Evolutionary conservation across 352 stramenopile genomes (phyloP).

Genomic region (Pythium apleroticum): DNA sequence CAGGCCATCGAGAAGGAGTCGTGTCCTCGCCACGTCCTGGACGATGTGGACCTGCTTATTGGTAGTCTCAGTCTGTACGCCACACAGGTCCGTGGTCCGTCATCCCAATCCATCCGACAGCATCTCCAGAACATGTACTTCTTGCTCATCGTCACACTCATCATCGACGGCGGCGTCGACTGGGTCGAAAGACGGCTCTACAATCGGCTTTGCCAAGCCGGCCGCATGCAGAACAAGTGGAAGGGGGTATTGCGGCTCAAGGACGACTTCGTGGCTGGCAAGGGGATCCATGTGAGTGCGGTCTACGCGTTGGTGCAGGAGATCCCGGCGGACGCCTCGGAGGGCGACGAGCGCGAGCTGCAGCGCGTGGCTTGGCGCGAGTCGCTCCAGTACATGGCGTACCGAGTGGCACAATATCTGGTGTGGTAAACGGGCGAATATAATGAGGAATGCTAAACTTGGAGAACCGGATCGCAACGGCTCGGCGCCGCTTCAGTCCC

Average conservation of each 20-base stretch:
- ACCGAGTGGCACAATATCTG: conserved; percentile 31
- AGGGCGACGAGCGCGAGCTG: conserved; percentile 9
- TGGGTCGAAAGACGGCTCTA: conserved; percentile 45
- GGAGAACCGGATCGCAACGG: background rate
- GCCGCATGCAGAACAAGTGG: conserved; percentile 39
- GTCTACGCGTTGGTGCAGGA: conserved; percentile 37
- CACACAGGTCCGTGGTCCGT: background rate
- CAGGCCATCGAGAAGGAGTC: conserved; percentile 2
- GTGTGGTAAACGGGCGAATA: conserved; percentile 27
- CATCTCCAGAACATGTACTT: conserved; percentile 48
- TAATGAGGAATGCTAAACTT: no score
- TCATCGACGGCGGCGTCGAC: conserved; percentile 49
- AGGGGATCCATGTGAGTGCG: conserved; percentile 35
- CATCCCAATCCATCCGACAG: conserved; percentile 16
- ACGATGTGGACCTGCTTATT: conserved; percentile 38
- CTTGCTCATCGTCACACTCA: conserved; percentile 40
- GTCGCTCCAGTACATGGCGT: conserved; percentile 30
- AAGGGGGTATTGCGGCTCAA: conserved; percentile 38
- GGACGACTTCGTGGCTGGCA: conserved; percentile 36
- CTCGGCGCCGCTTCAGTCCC: background rate
- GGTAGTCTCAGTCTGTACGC: conserved; percentile 26
- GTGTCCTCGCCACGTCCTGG: conserved; percentile 37
- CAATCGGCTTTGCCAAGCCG: conserved; percentile 41
- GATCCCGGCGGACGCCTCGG: background rate
- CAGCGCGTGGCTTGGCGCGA: conserved; percentile 30